Evolutionary conservation across 768 basidiomycete genomes (phyloP).

Genomic region (Dentipellis fragilis): DNA sequence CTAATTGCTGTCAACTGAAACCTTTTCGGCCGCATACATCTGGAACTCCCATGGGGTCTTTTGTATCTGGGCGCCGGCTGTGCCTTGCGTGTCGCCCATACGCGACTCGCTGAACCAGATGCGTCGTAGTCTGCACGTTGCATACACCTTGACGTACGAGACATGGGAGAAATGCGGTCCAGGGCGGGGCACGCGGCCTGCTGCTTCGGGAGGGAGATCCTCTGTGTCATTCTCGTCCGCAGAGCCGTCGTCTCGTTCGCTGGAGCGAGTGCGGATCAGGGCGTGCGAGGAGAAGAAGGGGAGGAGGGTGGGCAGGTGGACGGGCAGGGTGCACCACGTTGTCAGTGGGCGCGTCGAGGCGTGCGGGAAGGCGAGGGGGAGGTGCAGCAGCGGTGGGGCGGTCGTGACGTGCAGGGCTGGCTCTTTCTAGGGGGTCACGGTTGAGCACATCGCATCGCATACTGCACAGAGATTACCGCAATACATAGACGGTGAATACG

Average conservation of each 20-base stretch:
- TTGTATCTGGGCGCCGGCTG: conserved; percentile 31
- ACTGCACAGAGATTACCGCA: too few relatives aligned
- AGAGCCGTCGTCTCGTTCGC: neutral
- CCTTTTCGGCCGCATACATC: conserved; percentile 34
- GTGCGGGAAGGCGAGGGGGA: conserved; percentile 59
- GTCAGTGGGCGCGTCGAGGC: conserved; percentile 49
- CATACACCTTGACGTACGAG: conserved; percentile 67
- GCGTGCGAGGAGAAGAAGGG: conserved; percentile 49
- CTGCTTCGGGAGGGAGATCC: conserved; percentile 13
- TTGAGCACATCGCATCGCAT: too few relatives aligned
- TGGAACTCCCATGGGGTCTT: conserved; percentile 69
- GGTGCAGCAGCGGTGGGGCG: conserved; percentile 51
- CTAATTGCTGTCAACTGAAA: too few relatives aligned
- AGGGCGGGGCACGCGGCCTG: conserved; percentile 22
- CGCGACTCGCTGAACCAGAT: conserved; percentile 59
- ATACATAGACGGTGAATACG: too few relatives aligned
- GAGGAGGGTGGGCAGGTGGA: conserved; percentile 52
- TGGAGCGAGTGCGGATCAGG: conserved; percentile 12
- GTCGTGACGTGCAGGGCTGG: conserved; percentile 12
- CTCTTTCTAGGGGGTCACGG: neutral
- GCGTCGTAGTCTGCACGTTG: conserved; percentile 65
- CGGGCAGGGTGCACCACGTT: conserved; percentile 54
- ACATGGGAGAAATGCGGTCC: conserved; percentile 53
- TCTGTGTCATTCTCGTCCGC: neutral
- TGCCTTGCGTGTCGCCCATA: conserved; percentile 1